Conservation (phyloP, 768 basidiomycete genomes). For the Leccinum sublutescens region DNA sequence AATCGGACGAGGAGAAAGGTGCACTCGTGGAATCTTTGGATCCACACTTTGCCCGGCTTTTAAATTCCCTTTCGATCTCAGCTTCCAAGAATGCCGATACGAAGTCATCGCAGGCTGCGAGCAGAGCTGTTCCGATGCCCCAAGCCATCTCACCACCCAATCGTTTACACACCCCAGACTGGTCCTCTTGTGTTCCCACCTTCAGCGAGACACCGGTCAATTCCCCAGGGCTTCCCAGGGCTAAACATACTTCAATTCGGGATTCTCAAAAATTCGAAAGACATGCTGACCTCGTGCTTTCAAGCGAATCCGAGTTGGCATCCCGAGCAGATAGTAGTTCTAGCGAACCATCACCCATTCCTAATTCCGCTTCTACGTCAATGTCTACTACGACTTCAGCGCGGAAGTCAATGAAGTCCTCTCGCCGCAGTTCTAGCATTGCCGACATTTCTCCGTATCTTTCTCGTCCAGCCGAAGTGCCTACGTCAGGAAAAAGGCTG, state of each 20-base stretch:
- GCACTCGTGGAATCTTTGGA: constrained; percentile 44
- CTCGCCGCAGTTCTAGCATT: constrained; percentile 44
- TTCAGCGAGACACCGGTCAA: constrained; percentile 13
- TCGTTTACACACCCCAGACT: constrained; percentile 28
- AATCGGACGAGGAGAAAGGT: constrained; percentile 34
- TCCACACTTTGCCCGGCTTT: constrained; percentile 68
- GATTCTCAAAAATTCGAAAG: constrained; percentile 9
- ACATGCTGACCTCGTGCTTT: neutral
- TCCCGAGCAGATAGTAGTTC: constrained; percentile 3
- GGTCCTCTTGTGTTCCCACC: constrained; percentile 32
- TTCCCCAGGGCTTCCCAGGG: constrained; percentile 8
- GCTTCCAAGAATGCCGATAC: constrained; percentile 34
- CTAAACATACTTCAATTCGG: constrained; percentile 2
- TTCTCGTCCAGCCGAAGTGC: constrained; percentile 50
- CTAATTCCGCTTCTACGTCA: constrained; percentile 8
- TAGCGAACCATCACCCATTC: constrained; percentile 10
- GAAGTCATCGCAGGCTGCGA: constrained; percentile 6
- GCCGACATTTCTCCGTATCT: constrained; percentile 74
- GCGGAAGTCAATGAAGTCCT: constrained; percentile 24
- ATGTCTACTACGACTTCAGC: constrained; percentile 13
- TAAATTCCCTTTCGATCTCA: constrained; percentile 62
- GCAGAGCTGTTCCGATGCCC: constrained; percentile 10
- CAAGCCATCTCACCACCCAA: constrained; percentile 9
- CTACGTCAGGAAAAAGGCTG: constrained; percentile 59
- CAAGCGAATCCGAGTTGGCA: constrained; percentile 1